Percentiles rank a stretch among this genome's conserved stretches.
phyloP scores from a whole-genome alignment of 331 rosid species.

The Quercus tomentella region DNA sequence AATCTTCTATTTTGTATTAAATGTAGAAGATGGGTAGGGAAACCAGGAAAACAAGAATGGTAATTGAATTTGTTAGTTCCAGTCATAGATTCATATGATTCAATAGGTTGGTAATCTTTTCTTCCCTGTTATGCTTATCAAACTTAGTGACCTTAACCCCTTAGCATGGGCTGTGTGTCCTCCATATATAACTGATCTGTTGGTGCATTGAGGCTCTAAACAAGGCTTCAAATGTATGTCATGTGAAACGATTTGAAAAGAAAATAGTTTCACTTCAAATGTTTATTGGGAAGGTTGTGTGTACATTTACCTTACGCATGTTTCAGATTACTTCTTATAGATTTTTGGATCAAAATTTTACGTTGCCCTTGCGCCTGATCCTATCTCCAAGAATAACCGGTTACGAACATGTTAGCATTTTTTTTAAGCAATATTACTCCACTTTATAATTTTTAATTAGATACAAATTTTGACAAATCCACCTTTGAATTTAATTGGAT shows the following conservation, averaged over 20 bases:
- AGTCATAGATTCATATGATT: background rate
- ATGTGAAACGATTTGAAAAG: background rate
- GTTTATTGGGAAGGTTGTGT: background rate
- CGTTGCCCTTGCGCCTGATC: background rate
- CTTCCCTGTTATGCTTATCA: conserved; percentile 14
- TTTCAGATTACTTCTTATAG: background rate
- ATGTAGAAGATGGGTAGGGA: conserved; percentile 11
- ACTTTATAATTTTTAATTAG: too few relatives aligned
- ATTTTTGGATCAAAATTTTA: background rate
- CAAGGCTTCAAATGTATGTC: background rate
- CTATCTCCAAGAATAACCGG: background rate
- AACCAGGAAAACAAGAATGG: conserved; percentile 14
- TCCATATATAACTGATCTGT: background rate
- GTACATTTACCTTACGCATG: background rate
- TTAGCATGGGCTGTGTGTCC: background rate
- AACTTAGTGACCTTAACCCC: background rate
- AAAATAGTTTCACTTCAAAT: background rate
- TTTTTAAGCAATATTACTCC: too few relatives aligned
- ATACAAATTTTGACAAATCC: too few relatives aligned
- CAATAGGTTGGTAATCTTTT: conserved; percentile 13
- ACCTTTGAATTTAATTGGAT: too few relatives aligned
- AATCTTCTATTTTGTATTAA: conserved; percentile 9
- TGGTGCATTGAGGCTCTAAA: background rate
- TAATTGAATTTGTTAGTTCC: conserved; percentile 15
- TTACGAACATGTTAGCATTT: too few relatives aligned